Conservation (phyloP, 306 rosid species). For the Carpinus fangiana region DNA sequence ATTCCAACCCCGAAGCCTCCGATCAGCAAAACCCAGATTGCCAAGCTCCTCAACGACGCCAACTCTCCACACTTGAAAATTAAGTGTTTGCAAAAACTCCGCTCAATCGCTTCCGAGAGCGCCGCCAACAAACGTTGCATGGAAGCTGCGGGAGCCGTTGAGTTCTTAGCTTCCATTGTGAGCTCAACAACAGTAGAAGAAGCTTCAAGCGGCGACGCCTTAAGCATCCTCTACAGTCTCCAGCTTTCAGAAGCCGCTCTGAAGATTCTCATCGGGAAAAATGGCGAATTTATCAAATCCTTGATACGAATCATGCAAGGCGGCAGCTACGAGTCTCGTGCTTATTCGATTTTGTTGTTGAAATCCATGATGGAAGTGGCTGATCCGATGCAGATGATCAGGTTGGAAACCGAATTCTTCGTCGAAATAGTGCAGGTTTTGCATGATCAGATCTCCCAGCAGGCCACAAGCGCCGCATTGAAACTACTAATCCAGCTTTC, state of each 20-base stretch:
- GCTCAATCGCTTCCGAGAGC: constrained; percentile 58
- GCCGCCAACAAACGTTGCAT: constrained; percentile 58
- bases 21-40: constrained; percentile 38
- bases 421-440: constrained; percentile 46
- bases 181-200: neutral
- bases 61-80: constrained; percentile 36
- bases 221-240: constrained; percentile 49
- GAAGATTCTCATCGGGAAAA: constrained; percentile 27
- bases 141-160: constrained; percentile 59
- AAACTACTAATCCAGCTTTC: constrained; percentile 41
- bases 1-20: constrained; percentile 89
- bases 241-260: constrained; percentile 44
- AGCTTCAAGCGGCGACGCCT: constrained; percentile 50
- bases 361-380: constrained; percentile 58
- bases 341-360: constrained; percentile 52
- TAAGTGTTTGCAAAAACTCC: constrained; percentile 47
- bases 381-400: constrained; percentile 20
- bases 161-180: constrained; percentile 51
- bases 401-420: constrained; percentile 40
- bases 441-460: constrained; percentile 54
- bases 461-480: constrained; percentile 55
- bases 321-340: constrained; percentile 65
- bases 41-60: constrained; percentile 49
- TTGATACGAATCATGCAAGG: constrained; percentile 43
- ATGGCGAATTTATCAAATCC: constrained; percentile 42